Conservation (phyloP, 2,329 filamentous ascomycete genomes). For the Rhynchosporium graminicola region DNA sequence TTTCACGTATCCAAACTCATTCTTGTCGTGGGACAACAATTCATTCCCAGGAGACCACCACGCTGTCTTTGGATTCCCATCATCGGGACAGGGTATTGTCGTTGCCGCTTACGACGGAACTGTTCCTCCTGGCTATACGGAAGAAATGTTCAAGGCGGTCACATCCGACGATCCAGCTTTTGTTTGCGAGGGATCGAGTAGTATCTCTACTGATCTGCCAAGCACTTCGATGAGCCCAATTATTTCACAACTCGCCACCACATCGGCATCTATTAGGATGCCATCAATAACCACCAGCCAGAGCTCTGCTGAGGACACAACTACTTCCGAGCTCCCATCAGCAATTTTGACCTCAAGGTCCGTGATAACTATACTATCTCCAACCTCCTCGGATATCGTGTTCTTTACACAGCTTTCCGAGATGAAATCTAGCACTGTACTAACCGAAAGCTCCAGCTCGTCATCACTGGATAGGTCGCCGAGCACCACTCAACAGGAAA, state of each 20-base stretch:
- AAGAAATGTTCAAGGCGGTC: neutral
- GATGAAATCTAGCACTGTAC: neutral
- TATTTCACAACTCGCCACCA: neutral
- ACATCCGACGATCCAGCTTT: neutral
- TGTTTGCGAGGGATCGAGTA: neutral
- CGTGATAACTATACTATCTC: neutral
- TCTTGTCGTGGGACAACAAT: neutral
- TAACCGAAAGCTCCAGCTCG: neutral
- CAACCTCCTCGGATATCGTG: neutral
- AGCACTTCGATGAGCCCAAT: neutral
- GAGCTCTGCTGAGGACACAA: neutral
- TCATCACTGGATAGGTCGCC: neutral
- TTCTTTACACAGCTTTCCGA: neutral
- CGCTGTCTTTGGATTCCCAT: neutral
- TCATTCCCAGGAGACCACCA: neutral
- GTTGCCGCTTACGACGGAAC: conserved; percentile 2
- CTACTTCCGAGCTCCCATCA: neutral
- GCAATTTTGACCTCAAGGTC: neutral
- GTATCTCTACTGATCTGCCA: neutral
- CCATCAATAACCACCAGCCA: neutral
- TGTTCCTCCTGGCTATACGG: conserved; percentile 4
- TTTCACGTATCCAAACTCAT: neutral
- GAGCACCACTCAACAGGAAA: neutral
- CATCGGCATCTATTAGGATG: neutral
- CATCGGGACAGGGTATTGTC: neutral